Evolutionary conservation across 164 flowering plant species (phyloP).

Genomic region (Santalum album): DNA sequence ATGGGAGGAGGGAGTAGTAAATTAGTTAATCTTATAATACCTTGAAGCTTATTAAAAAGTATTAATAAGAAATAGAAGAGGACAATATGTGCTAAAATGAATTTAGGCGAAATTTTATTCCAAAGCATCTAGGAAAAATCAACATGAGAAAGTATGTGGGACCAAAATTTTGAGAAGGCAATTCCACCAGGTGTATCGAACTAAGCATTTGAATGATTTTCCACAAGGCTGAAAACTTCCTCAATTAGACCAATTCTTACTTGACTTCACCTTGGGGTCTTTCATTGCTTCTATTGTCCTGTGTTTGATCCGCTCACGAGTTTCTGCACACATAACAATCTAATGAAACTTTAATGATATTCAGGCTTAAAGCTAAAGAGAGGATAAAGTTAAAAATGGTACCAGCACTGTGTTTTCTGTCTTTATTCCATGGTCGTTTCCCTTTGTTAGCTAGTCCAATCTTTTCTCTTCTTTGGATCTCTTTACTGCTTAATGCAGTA

Average conservation of each 20-base stretch:
- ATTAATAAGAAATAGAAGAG: no score
- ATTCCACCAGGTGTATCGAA: no score
- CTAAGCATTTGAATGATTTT: no score
- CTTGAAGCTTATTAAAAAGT: no score
- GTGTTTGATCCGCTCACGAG: conserved; percentile 57
- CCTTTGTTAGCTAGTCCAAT: conserved; percentile 71
- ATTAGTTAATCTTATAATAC: no score
- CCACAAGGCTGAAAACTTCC: no score
- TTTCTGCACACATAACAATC: conserved; percentile 33
- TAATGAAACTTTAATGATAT: conserved; percentile 1
- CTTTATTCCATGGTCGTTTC: conserved; percentile 79
- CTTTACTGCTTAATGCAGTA: conserved; percentile 16
- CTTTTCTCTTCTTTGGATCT: conserved; percentile 45
- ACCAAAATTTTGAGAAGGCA: no score
- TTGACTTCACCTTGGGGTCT: conserved; percentile 94
- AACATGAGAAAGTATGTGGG: no score
- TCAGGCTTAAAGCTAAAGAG: not conserved
- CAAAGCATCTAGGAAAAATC: not conserved
- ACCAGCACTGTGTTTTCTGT: conserved; percentile 71
- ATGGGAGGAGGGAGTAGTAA: no score
- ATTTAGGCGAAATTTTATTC: not conserved
- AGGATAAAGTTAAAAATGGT: not conserved
- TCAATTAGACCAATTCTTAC: no score
- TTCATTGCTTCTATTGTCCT: conserved; percentile 77
- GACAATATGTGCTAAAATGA: not conserved